Base-by-base conservation (phyloP, 495 filamentous ascomycete species). In the Lophiostoma macrostomum region DNA sequence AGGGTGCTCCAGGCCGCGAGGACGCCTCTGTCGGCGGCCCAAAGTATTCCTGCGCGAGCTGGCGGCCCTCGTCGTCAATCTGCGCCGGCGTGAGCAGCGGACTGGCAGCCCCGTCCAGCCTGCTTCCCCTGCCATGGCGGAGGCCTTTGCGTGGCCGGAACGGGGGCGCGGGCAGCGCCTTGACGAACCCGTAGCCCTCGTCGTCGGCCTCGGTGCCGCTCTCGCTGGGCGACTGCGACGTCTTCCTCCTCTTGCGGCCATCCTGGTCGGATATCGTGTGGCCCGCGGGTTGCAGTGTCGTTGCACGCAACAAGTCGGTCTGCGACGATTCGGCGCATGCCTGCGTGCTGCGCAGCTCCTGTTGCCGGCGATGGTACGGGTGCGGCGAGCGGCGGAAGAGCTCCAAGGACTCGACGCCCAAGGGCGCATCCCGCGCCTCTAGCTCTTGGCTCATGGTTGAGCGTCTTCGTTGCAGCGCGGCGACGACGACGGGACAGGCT, bases 191-290 rank as follows among this genome's bases (percentile, higher is more conserved):
- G 2, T 75, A 80, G 37, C 76, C 79, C 65, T 95, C 90, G 73
- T 96, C 90, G 63, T 96, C 88, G 13, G 90, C 88, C 63, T 96
- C 90, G 10, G 89, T 94, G 38, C 90, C 90, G 64, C 88, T 93
- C 45, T 95, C 88, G 69, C 88, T 93, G 11, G 79, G 76, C 5
- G 81, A 53, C 18, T 39, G 43, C 11, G 50, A 55, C 10, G 16
- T 19, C 41, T 55, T 63, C 49, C 50, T 36, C 18, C 53, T 27
- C 10, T 42, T 58, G 28, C 53, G 53, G 4, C 23, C 53, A 53
- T 63, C 54, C 31, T 44, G 30, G 31, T 58, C 59, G 24, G 39
- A 43, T 38, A 40, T 45, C 32, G 37, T 50, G 28, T 37, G 44
- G 22, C 50, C 16, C 11, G 45, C 31, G 51, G 30, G 50, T 25